Base-by-base conservation (phyloP, 2,329 filamentous ascomycete species). In the Albifimbria verrucaria region DNA sequence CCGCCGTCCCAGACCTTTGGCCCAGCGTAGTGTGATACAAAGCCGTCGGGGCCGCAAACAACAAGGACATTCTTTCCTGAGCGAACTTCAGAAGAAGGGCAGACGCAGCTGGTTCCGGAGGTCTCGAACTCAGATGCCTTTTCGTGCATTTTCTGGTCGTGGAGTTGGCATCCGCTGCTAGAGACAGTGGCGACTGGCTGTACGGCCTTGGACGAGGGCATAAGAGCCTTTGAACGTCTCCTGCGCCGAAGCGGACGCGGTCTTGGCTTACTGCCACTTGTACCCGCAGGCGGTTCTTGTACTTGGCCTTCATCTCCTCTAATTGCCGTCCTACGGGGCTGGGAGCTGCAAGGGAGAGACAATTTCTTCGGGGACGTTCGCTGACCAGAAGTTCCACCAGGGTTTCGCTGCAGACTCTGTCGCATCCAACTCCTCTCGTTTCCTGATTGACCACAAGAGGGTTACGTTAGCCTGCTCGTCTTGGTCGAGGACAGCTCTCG, bases 11-110 rank as follows among this genome's bases (percentile, higher is more conserved):
- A 95, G 3, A 82, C 72, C 72, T 96, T 96, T 10, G 85, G 55
- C 1, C 94, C 93, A 2, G 91, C 90, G 72, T 89, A 90, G 58
- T 88, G 81, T 43, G 82, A 80, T 39, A 97, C 80, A 71, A 97
- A 97, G 1, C 94, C 93, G 51, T 96, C 90, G 0, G 94, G 93
- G 0, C 94, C 94, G 1, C 92, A 96, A 1, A 97, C 82, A 52
- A 96, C 77, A n/a, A 97, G 75, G 20, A 96, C 68, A 55, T 85
- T 86, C 57, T 80, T 82, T 1, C 81, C 78, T 1, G 71, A 62
- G 11, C 52, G 61, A 6, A 61, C 62, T 11, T 58, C 46, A 1
- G 50, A 52, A 10, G 58, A 46, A 1, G 57, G 56, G 55, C 68
- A 72, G 5, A 56, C 52, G 57, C 67, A 66, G 23, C 54, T 54